These are phyloP conservation scores for Turritis glabra DNA, from an alignment of 345 rosid genomes.

Conservation along the genomic window DNA sequence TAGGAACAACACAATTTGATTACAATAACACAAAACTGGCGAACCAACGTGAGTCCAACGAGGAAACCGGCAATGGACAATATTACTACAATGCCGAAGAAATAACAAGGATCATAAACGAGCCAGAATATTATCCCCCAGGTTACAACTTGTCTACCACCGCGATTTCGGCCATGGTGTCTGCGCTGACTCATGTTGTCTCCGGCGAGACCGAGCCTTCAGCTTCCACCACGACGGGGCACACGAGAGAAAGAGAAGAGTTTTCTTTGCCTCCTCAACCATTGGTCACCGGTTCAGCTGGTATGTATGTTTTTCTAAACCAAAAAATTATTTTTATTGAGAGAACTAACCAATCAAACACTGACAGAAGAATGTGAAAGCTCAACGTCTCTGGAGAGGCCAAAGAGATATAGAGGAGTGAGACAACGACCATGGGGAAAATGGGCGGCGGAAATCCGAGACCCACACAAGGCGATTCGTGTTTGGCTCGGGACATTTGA, in stretches of 20 bases:
- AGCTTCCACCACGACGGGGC: not conserved
- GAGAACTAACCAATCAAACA: not conserved
- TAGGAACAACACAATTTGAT: not conserved
- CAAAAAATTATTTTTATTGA: not conserved
- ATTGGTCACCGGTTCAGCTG: not conserved
- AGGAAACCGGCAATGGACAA: not conserved
- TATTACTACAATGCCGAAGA: conserved; percentile 24
- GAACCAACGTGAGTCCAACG: conserved; percentile 2
- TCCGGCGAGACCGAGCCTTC: conserved; percentile 8
- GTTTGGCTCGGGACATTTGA: conserved; percentile 92
- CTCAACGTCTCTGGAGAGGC: conserved; percentile 34
- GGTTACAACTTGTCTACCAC: conserved; percentile 15
- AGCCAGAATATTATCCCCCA: conserved; percentile 18
- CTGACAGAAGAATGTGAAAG: not conserved
- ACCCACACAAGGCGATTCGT: conserved; percentile 74
- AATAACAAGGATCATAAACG: conserved; percentile 22
- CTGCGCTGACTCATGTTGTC: conserved; percentile 19
- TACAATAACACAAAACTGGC: not conserved
- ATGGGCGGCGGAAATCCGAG: conserved; percentile 47
- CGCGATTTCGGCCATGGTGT: conserved; percentile 21
- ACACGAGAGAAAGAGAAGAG: conserved; percentile 9
- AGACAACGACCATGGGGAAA: conserved; percentile 39
- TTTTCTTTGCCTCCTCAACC: not conserved
- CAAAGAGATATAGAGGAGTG: conserved; percentile 76
- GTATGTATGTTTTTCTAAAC: not conserved